Conservation (phyloP, 768 basidiomycete species). For the Pluteus cervinus region DNA sequence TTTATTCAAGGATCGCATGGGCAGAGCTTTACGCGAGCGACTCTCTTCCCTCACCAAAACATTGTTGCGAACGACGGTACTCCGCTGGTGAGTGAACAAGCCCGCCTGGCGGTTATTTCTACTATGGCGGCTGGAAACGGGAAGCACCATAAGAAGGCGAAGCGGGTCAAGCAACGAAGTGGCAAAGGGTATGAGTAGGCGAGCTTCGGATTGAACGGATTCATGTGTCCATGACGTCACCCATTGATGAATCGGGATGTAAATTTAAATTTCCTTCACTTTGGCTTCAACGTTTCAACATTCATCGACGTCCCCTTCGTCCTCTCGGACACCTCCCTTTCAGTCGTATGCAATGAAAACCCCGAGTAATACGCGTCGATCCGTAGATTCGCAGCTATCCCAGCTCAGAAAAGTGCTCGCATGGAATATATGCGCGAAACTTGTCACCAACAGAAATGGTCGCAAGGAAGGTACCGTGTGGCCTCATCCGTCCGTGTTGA, state of each 20-base stretch:
- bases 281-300: too few species aligned
- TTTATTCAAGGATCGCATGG: constrained; percentile 59
- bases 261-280: too few species aligned
- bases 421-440: constrained; percentile 63
- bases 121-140: constrained; percentile 48
- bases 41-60: constrained; percentile 80
- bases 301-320: too few species aligned
- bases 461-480: constrained; percentile 52
- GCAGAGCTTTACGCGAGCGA: constrained; percentile 56
- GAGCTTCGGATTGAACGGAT: too few species aligned
- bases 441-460: constrained; percentile 56
- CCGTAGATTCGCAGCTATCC: too few species aligned
- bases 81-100: constrained; percentile 38
- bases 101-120: constrained; percentile 36
- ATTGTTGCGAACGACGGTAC: constrained; percentile 74
- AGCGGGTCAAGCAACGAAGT: constrained; percentile 82
- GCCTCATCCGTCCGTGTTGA: not conserved
- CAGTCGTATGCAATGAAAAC: too few species aligned
- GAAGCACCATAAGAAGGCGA: constrained; percentile 81
- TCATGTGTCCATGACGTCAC: too few species aligned
- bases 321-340: too few species aligned
- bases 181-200: constrained; percentile 97
- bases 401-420: not conserved
- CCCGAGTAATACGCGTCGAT: too few species aligned
- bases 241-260: too few species aligned